Conservation (phyloP, 179 eudicot genomes). For the Camellia oleifera region DNA sequence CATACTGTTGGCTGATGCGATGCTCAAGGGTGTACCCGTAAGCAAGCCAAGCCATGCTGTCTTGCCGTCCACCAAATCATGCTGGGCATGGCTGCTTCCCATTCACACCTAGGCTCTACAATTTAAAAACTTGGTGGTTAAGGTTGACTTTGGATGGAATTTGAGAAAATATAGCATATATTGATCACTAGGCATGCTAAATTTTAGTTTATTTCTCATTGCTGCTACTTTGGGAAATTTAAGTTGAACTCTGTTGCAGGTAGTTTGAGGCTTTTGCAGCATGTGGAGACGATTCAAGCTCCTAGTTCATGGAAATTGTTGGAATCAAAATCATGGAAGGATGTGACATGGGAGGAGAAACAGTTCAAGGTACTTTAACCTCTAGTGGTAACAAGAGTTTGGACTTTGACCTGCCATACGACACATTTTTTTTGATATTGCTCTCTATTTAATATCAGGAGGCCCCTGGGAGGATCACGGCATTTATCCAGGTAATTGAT, state of each 20-base stretch:
- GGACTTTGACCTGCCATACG: constrained; percentile 7
- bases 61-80: background rate
- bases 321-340: constrained; percentile 56
- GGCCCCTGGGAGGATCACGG: constrained; percentile 65
- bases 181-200: background rate
- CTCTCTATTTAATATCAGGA: constrained; percentile 38
- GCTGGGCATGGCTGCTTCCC: background rate
- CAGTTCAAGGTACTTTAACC: constrained; percentile 51
- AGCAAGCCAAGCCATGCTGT: background rate
- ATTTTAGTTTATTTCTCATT: background rate
- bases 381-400: constrained; percentile 3
- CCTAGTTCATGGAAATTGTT: constrained; percentile 52
- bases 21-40: background rate
- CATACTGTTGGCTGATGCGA: background rate
- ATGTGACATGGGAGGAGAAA: constrained; percentile 64
- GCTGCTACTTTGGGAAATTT: background rate
- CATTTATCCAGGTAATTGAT: constrained; percentile 60
- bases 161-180: background rate
- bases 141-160: background rate
- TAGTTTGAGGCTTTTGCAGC: constrained; percentile 89
- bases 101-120: background rate
- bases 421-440: constrained; percentile 11
- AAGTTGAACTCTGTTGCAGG: constrained; percentile 32
- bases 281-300: constrained; percentile 75
- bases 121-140: background rate